These are phyloP conservation scores for Gracilaria gracilis DNA, from an alignment of 23 red algal genomes.

Conservation along the genomic window DNA sequence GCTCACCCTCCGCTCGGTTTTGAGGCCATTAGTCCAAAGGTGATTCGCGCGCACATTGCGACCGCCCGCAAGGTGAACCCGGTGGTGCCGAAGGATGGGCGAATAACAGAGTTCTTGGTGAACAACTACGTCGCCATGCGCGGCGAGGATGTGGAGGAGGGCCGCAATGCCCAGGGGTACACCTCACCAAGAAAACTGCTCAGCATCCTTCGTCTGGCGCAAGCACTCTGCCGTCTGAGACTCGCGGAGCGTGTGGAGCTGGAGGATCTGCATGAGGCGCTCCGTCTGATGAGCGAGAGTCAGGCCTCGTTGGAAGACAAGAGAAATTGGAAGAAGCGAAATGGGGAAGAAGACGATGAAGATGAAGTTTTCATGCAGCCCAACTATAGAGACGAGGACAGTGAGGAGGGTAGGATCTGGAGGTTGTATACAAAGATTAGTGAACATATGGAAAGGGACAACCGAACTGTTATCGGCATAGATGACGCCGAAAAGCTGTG, in stretches of 20 bases:
- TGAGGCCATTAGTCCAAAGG: constrained; percentile 47
- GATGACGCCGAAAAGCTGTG: constrained; percentile 58
- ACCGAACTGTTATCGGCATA: constrained; percentile 55
- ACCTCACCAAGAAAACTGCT: constrained; percentile 91
- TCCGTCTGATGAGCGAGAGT: constrained; percentile 85
- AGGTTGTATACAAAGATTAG: constrained; percentile 57
- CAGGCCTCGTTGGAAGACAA: constrained; percentile 73
- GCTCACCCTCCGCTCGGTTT: constrained; percentile 83
- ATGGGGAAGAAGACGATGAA: constrained; percentile 50
- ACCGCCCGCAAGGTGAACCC: constrained; percentile 78
- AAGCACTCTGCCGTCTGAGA: constrained; percentile 92
- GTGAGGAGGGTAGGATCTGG: constrained; percentile 55
- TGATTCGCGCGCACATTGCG: constrained; percentile 93
- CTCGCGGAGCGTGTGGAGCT: constrained; percentile 61
- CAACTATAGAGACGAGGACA: neutral
- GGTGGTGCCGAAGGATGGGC: constrained; percentile 70
- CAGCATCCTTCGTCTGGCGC: constrained; percentile 91
- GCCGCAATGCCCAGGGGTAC: constrained; percentile 78
- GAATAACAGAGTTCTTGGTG: constrained; percentile 89
- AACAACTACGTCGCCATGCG: constrained; percentile 95
- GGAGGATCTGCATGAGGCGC: constrained; percentile 94
- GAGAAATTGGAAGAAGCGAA: neutral
- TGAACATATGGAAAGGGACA: constrained; percentile 57
- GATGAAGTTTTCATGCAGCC: constrained; percentile 8
- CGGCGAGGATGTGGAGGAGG: constrained; percentile 73